Evolutionary conservation across 192 early-diverging fungal genomes (phyloP).

Genomic region (Gigaspora rosea): DNA sequence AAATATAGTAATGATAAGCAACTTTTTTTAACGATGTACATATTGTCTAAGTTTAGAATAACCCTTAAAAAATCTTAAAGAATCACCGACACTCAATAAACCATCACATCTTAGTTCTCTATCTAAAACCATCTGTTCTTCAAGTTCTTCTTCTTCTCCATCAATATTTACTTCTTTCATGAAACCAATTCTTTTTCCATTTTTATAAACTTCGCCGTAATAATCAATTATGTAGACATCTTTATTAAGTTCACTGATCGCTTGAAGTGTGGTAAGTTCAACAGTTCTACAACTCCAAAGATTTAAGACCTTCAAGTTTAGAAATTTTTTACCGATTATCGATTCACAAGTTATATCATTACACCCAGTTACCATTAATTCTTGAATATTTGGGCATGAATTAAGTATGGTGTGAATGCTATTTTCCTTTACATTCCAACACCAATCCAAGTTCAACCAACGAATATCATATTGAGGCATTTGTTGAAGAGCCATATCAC

Average conservation of each 20-base stretch:
- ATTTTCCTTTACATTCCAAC: constrained; percentile 13
- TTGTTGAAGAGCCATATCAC: not conserved
- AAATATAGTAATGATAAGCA: too few relatives aligned
- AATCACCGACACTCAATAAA: constrained; percentile 11
- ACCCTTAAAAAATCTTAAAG: constrained; percentile 5
- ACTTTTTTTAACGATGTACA: too few relatives aligned
- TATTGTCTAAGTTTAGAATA: too few relatives aligned
- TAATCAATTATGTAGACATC: constrained; percentile 22
- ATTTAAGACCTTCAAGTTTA: constrained; percentile 1
- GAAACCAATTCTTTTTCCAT: constrained; percentile 11
- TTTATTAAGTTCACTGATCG: not conserved
- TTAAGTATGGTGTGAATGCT: not conserved
- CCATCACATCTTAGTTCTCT: constrained; percentile 19
- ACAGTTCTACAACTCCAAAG: constrained; percentile 1
- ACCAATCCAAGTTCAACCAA: constrained; percentile 21
- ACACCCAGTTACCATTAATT: constrained; percentile 16
- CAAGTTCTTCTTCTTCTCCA: not conserved
- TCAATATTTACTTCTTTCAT: constrained; percentile 2
- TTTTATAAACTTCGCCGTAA: constrained; percentile 27
- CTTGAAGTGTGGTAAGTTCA: not conserved
- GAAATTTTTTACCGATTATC: not conserved
- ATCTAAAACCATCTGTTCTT: not conserved
- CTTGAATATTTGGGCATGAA: not conserved
- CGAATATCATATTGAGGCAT: not conserved
- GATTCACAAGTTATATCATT: constrained; percentile 22